phyloP scores from a whole-genome alignment of 345 rosid species.

The Aquilaria malaccensis region DNA sequence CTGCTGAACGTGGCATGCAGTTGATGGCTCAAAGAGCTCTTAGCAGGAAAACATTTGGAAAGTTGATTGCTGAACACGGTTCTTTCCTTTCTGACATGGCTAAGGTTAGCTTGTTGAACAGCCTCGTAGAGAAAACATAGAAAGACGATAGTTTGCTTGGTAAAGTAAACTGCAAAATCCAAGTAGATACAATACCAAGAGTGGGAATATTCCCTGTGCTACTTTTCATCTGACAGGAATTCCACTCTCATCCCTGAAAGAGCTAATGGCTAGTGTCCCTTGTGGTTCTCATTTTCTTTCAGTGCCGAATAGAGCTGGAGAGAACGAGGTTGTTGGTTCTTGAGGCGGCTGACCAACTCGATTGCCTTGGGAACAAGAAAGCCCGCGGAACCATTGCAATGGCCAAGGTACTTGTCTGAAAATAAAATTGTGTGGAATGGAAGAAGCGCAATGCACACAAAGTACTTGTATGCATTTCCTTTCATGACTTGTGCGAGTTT shows the following conservation, averaged over 20 bases:
- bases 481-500: too few species aligned
- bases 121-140: too few species aligned
- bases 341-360: slow-evolving; percentile 93
- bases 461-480: too few species aligned
- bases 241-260: too few species aligned
- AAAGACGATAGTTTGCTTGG: too few species aligned
- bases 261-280: too few species aligned
- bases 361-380: slow-evolving; percentile 80
- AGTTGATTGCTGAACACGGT: slow-evolving; percentile 82
- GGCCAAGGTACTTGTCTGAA: slow-evolving; percentile 61
- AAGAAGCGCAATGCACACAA: too few species aligned
- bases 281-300: slow-evolving; percentile 11
- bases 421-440: not conserved
- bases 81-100: slow-evolving; percentile 85
- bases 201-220: too few species aligned
- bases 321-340: slow-evolving; percentile 74
- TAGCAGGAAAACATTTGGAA: slow-evolving; percentile 71
- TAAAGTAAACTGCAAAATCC: too few species aligned
- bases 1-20: slow-evolving; percentile 98
- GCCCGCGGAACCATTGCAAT: slow-evolving; percentile 81
- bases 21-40: slow-evolving; percentile 86
- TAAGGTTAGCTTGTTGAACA: slow-evolving; percentile 33
- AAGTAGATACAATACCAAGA: too few species aligned
- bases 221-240: too few species aligned
- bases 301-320: slow-evolving; percentile 87